phyloP scores from a whole-genome alignment of 345 rosid genomes.

The Rhodomyrtus tomentosa region DNA sequence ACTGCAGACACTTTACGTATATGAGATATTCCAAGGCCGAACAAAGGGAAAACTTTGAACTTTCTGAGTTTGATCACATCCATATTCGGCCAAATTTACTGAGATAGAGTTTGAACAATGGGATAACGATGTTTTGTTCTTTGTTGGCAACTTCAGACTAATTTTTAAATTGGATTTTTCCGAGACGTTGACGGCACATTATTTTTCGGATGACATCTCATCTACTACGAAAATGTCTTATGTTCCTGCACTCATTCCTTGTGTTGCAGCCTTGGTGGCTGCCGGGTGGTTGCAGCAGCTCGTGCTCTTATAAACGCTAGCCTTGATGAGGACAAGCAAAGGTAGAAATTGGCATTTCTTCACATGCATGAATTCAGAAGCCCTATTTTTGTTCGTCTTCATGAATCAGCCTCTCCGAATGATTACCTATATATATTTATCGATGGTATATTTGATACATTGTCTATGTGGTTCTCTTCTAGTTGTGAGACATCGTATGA shows the following conservation, averaged over 20 bases:
- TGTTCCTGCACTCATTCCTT: background rate
- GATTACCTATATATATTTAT: background rate
- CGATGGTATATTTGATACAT: background rate
- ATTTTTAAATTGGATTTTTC: background rate
- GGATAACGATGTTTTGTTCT: background rate
- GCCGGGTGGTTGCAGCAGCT: background rate
- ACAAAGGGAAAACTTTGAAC: background rate
- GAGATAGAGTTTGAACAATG: background rate
- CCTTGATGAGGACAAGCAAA: background rate
- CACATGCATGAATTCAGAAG: too few relatives aligned
- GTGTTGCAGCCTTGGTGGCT: background rate
- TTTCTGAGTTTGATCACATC: background rate
- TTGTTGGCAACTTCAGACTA: background rate
- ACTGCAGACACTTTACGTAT: background rate
- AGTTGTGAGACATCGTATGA: conserved; percentile 12
- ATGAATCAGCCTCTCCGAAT: background rate
- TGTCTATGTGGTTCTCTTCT: background rate
- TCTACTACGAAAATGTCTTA: background rate
- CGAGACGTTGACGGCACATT: background rate
- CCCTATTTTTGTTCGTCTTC: too few relatives aligned
- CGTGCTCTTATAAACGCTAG: background rate
- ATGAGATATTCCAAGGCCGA: background rate
- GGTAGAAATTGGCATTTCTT: background rate
- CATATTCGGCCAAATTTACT: background rate
- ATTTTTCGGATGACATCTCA: background rate